These are phyloP conservation scores for Leccinellum rugosiceps DNA, from an alignment of 768 basidiomycete species.

Conservation along the genomic window DNA sequence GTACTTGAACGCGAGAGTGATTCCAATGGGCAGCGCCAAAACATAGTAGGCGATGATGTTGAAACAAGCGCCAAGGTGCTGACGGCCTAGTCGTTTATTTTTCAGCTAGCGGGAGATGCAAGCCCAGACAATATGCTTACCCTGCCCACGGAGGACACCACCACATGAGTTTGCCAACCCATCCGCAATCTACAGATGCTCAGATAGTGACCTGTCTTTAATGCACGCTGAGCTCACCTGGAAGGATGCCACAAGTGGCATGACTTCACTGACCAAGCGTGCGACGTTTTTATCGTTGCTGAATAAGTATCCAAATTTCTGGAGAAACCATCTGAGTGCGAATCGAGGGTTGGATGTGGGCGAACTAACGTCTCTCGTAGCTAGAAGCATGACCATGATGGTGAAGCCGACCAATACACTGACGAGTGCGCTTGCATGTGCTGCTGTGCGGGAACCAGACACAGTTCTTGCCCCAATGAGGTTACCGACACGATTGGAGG, in stretches of 20 bases:
- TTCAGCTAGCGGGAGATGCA: not conserved
- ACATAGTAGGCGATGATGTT: constrained; percentile 66
- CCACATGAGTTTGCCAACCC: constrained; percentile 52
- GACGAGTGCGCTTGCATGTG: constrained; percentile 60
- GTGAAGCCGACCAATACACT: constrained; percentile 56
- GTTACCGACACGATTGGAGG: constrained; percentile 71
- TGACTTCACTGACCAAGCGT: constrained; percentile 44
- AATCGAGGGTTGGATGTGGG: not conserved
- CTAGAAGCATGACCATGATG: constrained; percentile 60
- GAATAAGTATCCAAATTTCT: constrained; percentile 65
- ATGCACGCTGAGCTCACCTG: constrained; percentile 32
- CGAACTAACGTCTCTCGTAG: constrained; percentile 50
- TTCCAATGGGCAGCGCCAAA: constrained; percentile 50
- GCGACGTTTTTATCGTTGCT: constrained; percentile 61
- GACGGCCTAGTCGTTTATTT: constrained; percentile 37
- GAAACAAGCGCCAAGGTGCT: constrained; percentile 72
- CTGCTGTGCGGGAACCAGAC: constrained; percentile 50
- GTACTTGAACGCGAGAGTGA: constrained; percentile 46
- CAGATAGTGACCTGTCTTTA: not conserved
- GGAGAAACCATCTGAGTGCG: not conserved
- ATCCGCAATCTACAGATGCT: constrained; percentile 42
- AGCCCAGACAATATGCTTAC: constrained; percentile 14
- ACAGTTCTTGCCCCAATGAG: constrained; percentile 60
- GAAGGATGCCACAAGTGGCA: constrained; percentile 55
- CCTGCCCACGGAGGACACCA: constrained; percentile 48